These are phyloP conservation scores for Saksenaea oblongispora DNA, from an alignment of 371 early-diverging fungal genomes.

Conservation along the genomic window DNA sequence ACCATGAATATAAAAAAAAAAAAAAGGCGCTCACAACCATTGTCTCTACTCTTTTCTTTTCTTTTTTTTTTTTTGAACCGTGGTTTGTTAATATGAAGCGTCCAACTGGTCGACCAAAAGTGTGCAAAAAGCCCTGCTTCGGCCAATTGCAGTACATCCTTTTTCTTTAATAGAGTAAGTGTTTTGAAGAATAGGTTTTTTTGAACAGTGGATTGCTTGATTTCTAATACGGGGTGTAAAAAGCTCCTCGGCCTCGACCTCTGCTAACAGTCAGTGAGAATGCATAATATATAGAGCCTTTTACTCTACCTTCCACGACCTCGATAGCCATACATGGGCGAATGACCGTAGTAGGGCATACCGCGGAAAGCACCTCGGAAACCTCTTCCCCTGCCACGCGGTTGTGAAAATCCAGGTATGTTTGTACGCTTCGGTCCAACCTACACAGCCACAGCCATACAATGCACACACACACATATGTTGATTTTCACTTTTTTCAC, in stretches of 20 bases:
- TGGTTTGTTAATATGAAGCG: too few relatives aligned
- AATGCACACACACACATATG: not conserved
- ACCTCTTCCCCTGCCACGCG: constrained; percentile 75
- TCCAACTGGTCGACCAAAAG: too few relatives aligned
- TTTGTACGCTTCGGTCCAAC: constrained; percentile 95
- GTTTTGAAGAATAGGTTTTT: not conserved
- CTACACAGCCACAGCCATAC: constrained; percentile 15
- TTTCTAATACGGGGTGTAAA: constrained; percentile 65
- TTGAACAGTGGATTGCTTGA: not conserved
- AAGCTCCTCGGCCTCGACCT: constrained; percentile 64
- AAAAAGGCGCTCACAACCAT: too few relatives aligned
- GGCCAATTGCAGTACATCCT: not conserved
- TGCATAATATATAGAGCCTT: not conserved
- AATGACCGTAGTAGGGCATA: constrained; percentile 51
- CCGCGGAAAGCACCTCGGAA: constrained; percentile 76
- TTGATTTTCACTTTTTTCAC: not conserved
- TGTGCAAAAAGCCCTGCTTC: not conserved
- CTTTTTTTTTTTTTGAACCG: too few relatives aligned
- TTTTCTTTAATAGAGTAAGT: not conserved
- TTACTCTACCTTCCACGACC: constrained; percentile 51
- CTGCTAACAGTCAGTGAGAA: constrained; percentile 20
- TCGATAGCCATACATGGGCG: constrained; percentile 55
- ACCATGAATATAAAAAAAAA: too few relatives aligned
- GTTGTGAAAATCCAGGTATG: constrained; percentile 77
- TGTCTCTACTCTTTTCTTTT: too few relatives aligned